phyloP scores from a whole-genome alignment of 202 grass and related monocot genomes.

The Hordeum pubiflorum region DNA sequence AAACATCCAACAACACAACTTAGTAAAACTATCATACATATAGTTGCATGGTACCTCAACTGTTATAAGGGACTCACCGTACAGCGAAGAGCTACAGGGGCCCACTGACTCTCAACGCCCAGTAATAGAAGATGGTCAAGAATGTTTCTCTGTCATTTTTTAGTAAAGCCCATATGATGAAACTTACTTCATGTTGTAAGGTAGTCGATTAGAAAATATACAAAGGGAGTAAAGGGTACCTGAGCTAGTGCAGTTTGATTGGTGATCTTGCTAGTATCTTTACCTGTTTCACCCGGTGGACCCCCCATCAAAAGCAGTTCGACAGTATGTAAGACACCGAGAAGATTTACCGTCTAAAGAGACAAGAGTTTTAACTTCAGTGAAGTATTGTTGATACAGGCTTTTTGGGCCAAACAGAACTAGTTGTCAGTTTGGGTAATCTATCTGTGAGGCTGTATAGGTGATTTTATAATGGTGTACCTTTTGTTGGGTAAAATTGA shows the following conservation, averaged over 20 bases:
- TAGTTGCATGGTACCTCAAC: neutral
- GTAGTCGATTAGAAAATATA: neutral
- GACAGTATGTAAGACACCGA: slow-evolving; percentile 83
- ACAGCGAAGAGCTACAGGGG: slow-evolving; percentile 80
- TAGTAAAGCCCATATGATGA: slow-evolving; percentile 30
- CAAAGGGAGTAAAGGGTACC: slow-evolving; percentile 38
- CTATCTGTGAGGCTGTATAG: slow-evolving; percentile 4
- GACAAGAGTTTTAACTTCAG: slow-evolving; percentile 35
- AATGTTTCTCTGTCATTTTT: slow-evolving; percentile 74
- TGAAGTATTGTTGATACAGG: slow-evolving; percentile 26
- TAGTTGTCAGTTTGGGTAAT: slow-evolving; percentile 10
- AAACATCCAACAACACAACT: slow-evolving; percentile 10
- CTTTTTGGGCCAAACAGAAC: slow-evolving; percentile 3
- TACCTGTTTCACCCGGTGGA: slow-evolving; percentile 49
- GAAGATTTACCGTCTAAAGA: slow-evolving; percentile 97
- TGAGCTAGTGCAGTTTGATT: slow-evolving; percentile 94
- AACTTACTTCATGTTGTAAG: slow-evolving; percentile 24
- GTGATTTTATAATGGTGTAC: slow-evolving; percentile 34
- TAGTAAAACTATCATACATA: slow-evolving; percentile 1
- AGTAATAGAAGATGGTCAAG: slow-evolving; percentile 88
- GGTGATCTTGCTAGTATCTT: slow-evolving; percentile 72
- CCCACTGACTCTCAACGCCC: slow-evolving; percentile 94
- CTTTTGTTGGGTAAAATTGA: slow-evolving; percentile 99
- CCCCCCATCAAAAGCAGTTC: slow-evolving; percentile 79
- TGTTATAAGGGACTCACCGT: slow-evolving; percentile 52